Evolutionary conservation across 2,329 filamentous ascomycete species (phyloP).

Genomic region (Pseudogymnoascus sp.): DNA sequence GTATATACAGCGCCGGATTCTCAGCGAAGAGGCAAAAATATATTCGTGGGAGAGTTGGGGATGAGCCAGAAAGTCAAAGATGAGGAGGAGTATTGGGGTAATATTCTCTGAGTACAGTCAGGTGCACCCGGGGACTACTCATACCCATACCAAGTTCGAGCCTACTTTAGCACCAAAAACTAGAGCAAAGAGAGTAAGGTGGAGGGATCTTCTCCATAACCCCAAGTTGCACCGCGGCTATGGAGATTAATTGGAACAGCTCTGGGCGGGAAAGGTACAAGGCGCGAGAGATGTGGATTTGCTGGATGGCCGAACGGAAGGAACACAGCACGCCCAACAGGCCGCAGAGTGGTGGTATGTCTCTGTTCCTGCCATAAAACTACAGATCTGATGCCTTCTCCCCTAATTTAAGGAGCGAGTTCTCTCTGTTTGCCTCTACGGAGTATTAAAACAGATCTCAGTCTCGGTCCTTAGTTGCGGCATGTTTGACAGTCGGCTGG

Average conservation of each 20-base stretch:
- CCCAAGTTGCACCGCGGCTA: conserved; percentile 8
- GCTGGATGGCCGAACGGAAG: not conserved
- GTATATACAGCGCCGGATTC: conserved; percentile 5
- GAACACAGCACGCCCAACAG: not conserved
- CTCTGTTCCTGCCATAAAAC: not conserved
- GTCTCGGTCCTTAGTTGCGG: not conserved
- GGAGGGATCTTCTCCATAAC: conserved; percentile 8
- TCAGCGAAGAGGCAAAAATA: conserved; percentile 1
- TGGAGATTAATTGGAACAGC: conserved; percentile 1
- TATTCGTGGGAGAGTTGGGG: not conserved
- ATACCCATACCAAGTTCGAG: not conserved
- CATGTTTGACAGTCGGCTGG: not conserved
- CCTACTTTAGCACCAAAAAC: not conserved
- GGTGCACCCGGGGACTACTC: not conserved
- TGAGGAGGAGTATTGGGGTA: conserved; percentile 7
- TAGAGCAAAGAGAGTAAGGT: conserved; percentile 4
- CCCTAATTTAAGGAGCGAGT: not conserved
- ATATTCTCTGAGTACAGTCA: conserved; percentile 4
- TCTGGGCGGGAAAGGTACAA: conserved; percentile 2
- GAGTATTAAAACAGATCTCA: not conserved
- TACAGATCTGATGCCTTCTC: not conserved
- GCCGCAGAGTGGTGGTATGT: too few species aligned
- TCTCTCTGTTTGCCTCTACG: not conserved
- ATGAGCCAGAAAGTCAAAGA: not conserved
- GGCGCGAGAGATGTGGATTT: not conserved